These are phyloP conservation scores for Salix viminalis DNA, from an alignment of 345 rosid species.

Conservation along the genomic window DNA sequence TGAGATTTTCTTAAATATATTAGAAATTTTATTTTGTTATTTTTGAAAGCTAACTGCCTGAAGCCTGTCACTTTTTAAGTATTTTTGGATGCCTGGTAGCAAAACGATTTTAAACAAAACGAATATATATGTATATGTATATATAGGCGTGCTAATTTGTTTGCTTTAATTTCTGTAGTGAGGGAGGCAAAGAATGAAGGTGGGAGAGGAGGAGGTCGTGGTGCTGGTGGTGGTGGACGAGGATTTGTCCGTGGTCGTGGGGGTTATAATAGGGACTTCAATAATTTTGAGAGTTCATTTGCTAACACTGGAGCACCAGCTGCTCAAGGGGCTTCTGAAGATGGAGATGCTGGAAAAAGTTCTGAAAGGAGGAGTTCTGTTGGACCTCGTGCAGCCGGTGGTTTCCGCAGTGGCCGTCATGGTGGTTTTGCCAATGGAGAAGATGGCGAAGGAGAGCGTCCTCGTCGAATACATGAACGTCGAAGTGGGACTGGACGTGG, in stretches of 20 bases:
- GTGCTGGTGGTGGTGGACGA: constrained; percentile 4
- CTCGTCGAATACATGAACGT: constrained; percentile 17
- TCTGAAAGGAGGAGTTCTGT: constrained; percentile 23
- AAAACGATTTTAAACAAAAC: not conserved
- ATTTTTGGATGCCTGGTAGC: too few relatives aligned
- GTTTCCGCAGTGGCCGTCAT: constrained; percentile 22
- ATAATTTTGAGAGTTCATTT: constrained; percentile 9
- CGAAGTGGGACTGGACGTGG: constrained; percentile 30
- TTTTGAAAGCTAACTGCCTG: not conserved
- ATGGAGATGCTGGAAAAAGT: constrained; percentile 14
- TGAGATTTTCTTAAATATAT: not conserved
- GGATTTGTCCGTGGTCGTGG: constrained; percentile 21
- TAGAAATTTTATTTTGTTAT: not conserved
- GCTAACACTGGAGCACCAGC: not conserved
- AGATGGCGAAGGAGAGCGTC: constrained; percentile 22
- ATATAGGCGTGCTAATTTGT: not conserved
- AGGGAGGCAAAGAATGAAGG: constrained; percentile 20
- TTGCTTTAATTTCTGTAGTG: not conserved
- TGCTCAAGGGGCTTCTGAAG: constrained; percentile 14
- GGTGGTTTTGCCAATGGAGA: constrained; percentile 16
- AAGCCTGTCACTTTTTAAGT: too few relatives aligned
- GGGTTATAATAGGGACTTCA: constrained; percentile 16
- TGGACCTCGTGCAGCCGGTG: constrained; percentile 15
- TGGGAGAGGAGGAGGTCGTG: constrained; percentile 23
- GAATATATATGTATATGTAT: not conserved